Base-by-base conservation (phyloP, 2,329 filamentous ascomycete genomes). In the Dryadomyces quercivorus region DNA sequence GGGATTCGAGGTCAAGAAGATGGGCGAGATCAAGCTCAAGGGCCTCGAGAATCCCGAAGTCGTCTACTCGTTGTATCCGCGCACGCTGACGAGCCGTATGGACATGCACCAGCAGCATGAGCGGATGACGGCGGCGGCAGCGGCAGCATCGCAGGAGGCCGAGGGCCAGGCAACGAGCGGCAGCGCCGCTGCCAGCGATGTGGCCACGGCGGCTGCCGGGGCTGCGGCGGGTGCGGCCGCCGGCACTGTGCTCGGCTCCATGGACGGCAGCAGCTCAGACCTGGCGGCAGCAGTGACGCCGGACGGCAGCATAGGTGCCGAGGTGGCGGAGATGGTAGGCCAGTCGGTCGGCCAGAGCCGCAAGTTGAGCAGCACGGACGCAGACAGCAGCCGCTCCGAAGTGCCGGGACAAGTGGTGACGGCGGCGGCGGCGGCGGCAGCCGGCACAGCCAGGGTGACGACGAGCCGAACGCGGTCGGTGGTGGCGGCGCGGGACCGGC, bases 1-100 rank as follows among this genome's bases (percentile, higher is more conserved):
- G 69, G 93, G 93, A 8, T 98, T 97, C 64, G 89, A 95, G 66
- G 90, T 97, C 65, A 96, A 96, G 69, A 91, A 96, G 63, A 85
- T 70, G 67, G 93, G 93, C 50, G 91, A 97, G 69, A 85, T 86
- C 61, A 96, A 95, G 65, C 77, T 98, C 55, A 98, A 98, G 71
- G 93, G 93, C 34, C 82, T 98, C 13, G 93, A 98, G 69, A 98
- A 98, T 65, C 92, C 93, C 0, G 93, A 98, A 67, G 85, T 90
- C 57, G 85, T 98, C 61, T 97, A 95, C 70, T 84, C 95, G 56
- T 86, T 98, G 67, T 98, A 96, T 66, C 92, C 93, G 2, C 90
- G 95, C 66, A 81, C 86, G 0, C 79, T 98, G 36, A 82, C 87
- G 13, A 89, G 88, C 43, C 85, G 93, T 57, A 84, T 90, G 57